Conservation (phyloP, 345 rosid genomes). For the Kandelia obovata region DNA sequence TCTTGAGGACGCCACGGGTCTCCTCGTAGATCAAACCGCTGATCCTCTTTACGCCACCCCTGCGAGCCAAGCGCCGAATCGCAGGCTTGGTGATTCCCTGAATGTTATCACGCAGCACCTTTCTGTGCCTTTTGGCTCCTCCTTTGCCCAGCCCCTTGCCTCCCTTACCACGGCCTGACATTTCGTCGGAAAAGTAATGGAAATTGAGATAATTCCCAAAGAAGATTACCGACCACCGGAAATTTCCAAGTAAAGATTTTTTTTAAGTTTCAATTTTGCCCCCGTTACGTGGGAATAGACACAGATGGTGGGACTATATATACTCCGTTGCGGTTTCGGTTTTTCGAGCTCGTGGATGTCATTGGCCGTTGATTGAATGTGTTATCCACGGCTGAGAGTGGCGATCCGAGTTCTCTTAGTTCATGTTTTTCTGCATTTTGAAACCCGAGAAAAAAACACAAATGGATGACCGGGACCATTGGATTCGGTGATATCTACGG, state of each 20-base stretch:
- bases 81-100: neutral
- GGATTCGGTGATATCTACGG: neutral
- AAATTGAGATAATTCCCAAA: neutral
- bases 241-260: too few species aligned
- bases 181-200: neutral
- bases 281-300: fast-evolving
- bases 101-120: neutral
- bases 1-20: neutral
- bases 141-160: constrained; percentile 3
- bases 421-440: neutral
- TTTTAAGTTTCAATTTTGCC: too few species aligned
- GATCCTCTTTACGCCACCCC: constrained; percentile 1
- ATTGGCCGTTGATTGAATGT: neutral
- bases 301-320: neutral
- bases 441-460: neutral
- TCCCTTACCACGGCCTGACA: neutral
- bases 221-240: too few species aligned
- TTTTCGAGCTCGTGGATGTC: neutral
- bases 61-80: constrained; percentile 2
- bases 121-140: constrained; percentile 3
- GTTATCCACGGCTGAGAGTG: neutral
- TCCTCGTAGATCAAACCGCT: neutral
- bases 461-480: neutral
- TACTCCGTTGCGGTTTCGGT: neutral
- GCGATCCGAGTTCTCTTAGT: neutral